Evolutionary conservation across 2,329 filamentous ascomycete genomes (phyloP).

Genomic region (Eurotiales sp.): DNA sequence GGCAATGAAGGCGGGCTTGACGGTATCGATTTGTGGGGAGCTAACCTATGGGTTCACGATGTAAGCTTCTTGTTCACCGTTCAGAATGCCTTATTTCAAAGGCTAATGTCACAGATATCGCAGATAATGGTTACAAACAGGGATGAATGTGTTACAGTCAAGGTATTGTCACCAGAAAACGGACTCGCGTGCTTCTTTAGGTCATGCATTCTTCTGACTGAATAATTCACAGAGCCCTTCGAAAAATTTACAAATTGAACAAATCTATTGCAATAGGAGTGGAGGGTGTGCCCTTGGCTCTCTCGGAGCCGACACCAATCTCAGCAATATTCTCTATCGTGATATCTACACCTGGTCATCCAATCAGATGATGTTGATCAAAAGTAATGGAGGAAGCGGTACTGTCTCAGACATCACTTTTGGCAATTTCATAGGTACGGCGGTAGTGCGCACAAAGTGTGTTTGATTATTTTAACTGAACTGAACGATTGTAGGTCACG

Average conservation of each 20-base stretch:
- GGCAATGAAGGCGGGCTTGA: slow-evolving; percentile 53
- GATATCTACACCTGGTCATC: slow-evolving; percentile 58
- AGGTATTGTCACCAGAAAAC: too few species aligned
- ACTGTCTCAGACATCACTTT: slow-evolving; percentile 49
- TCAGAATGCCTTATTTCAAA: too few species aligned
- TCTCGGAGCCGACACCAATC: slow-evolving; percentile 47
- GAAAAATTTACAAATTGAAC: slow-evolving; percentile 56
- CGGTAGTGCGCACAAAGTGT: too few species aligned
- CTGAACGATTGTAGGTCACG: slow-evolving; percentile 50
- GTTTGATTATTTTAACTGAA: neutral
- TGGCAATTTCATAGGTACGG: slow-evolving; percentile 53
- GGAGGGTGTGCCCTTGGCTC: slow-evolving; percentile 58
- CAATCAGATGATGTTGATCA: slow-evolving; percentile 64
- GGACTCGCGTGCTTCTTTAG: too few species aligned
- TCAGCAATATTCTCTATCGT: slow-evolving; percentile 52
- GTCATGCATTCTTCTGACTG: slow-evolving; percentile 24
- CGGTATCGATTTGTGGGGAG: slow-evolving; percentile 54
- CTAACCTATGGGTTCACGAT: slow-evolving; percentile 58
- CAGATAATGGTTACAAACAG: slow-evolving; percentile 59
- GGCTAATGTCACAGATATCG: too few species aligned
- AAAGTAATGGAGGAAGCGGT: slow-evolving; percentile 57
- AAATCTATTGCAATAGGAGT: slow-evolving; percentile 59
- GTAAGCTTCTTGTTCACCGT: too few species aligned
- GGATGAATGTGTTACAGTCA: slow-evolving; percentile 59
- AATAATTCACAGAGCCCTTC: slow-evolving; percentile 41